Evolutionary conservation across 129 eudicot genomes (phyloP), one percentile per base, ranked within the genome.

Genomic region (Centrapalus pauciflorus): DNA sequence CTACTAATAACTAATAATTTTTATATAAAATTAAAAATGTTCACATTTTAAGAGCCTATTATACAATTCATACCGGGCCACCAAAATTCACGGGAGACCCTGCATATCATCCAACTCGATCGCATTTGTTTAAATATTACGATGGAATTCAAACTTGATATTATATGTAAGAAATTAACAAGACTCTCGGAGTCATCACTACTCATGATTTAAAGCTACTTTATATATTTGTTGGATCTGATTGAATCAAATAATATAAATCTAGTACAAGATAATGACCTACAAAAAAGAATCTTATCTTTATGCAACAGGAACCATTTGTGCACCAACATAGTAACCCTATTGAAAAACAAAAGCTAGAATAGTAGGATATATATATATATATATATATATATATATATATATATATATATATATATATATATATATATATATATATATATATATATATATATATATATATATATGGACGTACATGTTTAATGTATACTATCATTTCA

Each of bases 281-380:
- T 30, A 7, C 43, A 50, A 9, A 23, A 34, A 75, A 46, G 79
- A 75, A 66, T 75, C 54, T 75, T 66, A 66, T 75, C 54, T 75
- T 66, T 34, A 74, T 57, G 28, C 10, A 66, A 56, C 55, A 30
- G 43, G 34, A 11, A 33, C 68, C 32, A 66, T 46, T 46, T 66
- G 74, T 66, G 51, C 52, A 58, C 79, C 73, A 75, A 58, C 69
- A 75, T 74, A 57, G 67, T 73, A 66, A 43, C 67, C 73, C 61
- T 26, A 55, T 64, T 40, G 49, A 73, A 61, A n/a, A 70, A 66
- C 37, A 46, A 28, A 43, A 62, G 46, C 79, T 75, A 75, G 45
- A 35, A 75, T 41, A 57, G 68, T 45, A 74, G 40, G 60, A 61
- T 43, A 30, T 61, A 46, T 29, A 64, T 64, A 40, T 64, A 49